These are phyloP conservation scores for Penicillium sp. DNA, from an alignment of 2,329 filamentous ascomycete species.

Conservation along the genomic window DNA sequence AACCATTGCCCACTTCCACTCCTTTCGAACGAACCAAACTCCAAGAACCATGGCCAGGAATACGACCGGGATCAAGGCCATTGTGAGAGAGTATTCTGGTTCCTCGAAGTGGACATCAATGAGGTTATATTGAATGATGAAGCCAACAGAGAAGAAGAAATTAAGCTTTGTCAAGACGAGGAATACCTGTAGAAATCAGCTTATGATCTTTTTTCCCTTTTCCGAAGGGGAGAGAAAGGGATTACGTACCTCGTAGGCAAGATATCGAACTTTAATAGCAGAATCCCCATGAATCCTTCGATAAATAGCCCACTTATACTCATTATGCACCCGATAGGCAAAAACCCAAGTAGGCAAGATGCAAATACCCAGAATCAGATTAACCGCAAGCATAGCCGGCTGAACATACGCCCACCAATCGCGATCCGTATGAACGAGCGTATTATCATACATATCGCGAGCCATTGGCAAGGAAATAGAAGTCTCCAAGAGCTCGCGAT, in stretches of 20 bases:
- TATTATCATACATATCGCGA: not conserved
- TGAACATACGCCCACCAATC: constrained; percentile 18
- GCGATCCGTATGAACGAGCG: constrained; percentile 13
- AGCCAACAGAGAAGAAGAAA: constrained; percentile 22
- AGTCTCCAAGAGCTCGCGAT: constrained; percentile 5
- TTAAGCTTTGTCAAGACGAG: constrained; percentile 22
- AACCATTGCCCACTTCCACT: constrained; percentile 10
- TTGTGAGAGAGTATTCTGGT: constrained; percentile 23
- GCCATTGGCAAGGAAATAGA: not conserved
- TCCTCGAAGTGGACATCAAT: constrained; percentile 25
- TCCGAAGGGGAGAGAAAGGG: not conserved
- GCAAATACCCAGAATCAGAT: constrained; percentile 18
- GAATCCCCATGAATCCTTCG: constrained; percentile 19
- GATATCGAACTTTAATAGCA: constrained; percentile 11
- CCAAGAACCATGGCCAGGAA: constrained; percentile 19
- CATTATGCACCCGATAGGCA: constrained; percentile 20
- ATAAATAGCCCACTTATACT: constrained; percentile 27
- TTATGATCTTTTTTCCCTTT: not conserved
- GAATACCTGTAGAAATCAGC: constrained; percentile 16
- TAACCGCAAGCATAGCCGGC: constrained; percentile 13
- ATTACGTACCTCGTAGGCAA: constrained; percentile 19
- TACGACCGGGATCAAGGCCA: constrained; percentile 18
- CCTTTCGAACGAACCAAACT: constrained; percentile 16
- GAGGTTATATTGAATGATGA: constrained; percentile 24
- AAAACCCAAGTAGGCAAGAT: constrained; percentile 13